Conservation (phyloP, 106 monocot species). For the Dioscorea alata region DNA sequence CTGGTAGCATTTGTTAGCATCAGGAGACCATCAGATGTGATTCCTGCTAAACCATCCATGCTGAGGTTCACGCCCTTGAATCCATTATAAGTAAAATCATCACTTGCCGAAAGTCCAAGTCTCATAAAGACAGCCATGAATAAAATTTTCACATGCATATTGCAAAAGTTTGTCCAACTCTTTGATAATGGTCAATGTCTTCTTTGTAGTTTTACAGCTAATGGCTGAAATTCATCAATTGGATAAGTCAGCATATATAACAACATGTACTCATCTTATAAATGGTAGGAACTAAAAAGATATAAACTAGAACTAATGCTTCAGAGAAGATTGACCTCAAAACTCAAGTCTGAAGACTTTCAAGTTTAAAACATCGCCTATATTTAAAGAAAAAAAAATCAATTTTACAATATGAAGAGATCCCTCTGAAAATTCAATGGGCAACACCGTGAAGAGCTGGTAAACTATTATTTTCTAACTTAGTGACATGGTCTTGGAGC, state of each 20-base stretch:
- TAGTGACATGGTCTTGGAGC: no score
- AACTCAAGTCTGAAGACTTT: no score
- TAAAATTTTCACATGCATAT: neutral
- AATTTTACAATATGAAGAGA: no score
- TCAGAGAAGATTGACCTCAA: no score
- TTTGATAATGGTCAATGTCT: neutral
- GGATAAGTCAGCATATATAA: neutral
- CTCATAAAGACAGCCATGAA: neutral
- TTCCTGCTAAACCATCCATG: neutral
- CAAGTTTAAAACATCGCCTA: no score
- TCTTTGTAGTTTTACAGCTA: neutral
- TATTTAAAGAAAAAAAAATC: no score
- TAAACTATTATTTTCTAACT: no score
- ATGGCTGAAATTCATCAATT: neutral
- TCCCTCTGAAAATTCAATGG: no score
- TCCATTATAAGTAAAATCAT: slow-evolving; percentile 10
- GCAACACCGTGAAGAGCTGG: no score
- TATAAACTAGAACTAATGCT: no score
- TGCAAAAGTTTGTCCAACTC: neutral
- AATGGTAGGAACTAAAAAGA: no score
- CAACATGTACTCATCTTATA: no score
- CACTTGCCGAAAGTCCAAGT: neutral
- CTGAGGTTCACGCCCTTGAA: slow-evolving; percentile 6
- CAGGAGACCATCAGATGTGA: neutral
- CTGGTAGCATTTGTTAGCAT: neutral